These are phyloP conservation scores for Colletotrichum tabaci DNA, from an alignment of 2,329 filamentous ascomycete genomes.

Conservation along the genomic window DNA sequence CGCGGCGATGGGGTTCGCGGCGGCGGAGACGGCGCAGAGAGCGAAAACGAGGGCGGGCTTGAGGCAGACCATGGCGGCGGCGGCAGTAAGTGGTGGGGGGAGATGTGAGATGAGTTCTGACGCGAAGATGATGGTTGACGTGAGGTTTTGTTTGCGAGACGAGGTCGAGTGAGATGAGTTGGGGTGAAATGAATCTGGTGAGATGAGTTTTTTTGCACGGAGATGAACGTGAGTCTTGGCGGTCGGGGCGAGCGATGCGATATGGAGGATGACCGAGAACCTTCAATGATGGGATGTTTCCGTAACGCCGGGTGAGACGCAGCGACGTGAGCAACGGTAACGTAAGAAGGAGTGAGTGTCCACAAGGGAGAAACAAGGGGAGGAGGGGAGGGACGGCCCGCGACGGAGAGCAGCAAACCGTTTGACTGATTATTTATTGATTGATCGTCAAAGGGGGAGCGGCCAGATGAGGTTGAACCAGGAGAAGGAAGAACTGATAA, in stretches of 20 bases:
- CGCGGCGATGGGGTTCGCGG: slow-evolving; percentile 16
- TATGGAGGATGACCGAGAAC: neutral
- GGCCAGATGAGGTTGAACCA: neutral
- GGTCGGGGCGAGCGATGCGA: too few relatives aligned
- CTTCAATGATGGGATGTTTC: neutral
- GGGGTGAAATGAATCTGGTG: neutral
- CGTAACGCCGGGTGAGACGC: neutral
- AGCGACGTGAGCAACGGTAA: neutral
- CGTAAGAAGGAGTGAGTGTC: too few relatives aligned
- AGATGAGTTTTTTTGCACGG: neutral
- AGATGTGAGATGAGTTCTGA: neutral
- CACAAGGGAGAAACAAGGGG: neutral
- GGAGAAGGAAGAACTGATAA: neutral
- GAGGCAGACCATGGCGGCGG: slow-evolving; percentile 35
- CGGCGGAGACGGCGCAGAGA: slow-evolving; percentile 15
- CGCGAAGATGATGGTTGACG: too few relatives aligned
- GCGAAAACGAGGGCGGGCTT: slow-evolving; percentile 26
- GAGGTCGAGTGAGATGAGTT: neutral
- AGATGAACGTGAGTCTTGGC: neutral
- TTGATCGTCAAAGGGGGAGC: neutral
- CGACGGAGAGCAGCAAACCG: neutral
- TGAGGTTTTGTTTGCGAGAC: too few relatives aligned
- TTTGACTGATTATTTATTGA: too few relatives aligned
- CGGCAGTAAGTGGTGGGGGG: neutral
- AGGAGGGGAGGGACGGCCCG: slow-evolving; percentile 22